A percentile compares a stretch with the other conserved stretches of the same genome.
phyloP scores from a whole-genome alignment of 495 filamentous ascomycete genomes.

The Aspergillus baeticus region DNA sequence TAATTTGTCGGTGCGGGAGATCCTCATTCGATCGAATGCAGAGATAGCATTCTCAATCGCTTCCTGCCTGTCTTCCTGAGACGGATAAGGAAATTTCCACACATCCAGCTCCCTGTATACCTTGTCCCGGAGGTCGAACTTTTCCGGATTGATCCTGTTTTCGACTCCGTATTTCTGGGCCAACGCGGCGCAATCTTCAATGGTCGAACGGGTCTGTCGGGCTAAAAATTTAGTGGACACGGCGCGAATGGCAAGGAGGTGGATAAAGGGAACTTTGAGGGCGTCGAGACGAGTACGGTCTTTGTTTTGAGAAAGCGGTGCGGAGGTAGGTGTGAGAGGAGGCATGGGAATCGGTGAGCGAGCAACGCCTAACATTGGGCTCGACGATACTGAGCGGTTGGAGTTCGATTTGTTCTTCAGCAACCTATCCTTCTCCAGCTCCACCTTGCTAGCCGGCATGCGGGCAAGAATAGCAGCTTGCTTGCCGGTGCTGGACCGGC shows the following conservation, averaged over 20 bases:
- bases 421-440: conserved; percentile 46
- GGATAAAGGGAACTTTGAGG: conserved; percentile 61
- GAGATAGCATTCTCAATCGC: conserved; percentile 85
- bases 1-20: conserved; percentile 67
- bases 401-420: conserved; percentile 36
- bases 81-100: conserved; percentile 71
- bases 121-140: conserved; percentile 67
- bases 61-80: conserved; percentile 64
- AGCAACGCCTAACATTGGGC: conserved; percentile 59
- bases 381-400: conserved; percentile 61
- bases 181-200: conserved; percentile 56
- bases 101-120: conserved; percentile 81
- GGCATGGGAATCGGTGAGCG: conserved; percentile 36
- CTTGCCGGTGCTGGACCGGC: conserved; percentile 22
- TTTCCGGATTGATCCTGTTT: conserved; percentile 58
- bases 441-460: conserved; percentile 34
- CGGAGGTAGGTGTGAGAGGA: conserved; percentile 42
- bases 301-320: conserved; percentile 53
- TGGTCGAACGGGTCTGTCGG: conserved; percentile 52
- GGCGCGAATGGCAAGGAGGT: conserved; percentile 66
- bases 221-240: conserved; percentile 57
- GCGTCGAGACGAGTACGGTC: conserved; percentile 52
- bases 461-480: conserved; percentile 25
- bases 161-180: conserved; percentile 57
- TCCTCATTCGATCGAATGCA: conserved; percentile 73